These are phyloP conservation scores for Boletus vinaceobasis DNA, from an alignment of 768 basidiomycete genomes.

Conservation along the genomic window DNA sequence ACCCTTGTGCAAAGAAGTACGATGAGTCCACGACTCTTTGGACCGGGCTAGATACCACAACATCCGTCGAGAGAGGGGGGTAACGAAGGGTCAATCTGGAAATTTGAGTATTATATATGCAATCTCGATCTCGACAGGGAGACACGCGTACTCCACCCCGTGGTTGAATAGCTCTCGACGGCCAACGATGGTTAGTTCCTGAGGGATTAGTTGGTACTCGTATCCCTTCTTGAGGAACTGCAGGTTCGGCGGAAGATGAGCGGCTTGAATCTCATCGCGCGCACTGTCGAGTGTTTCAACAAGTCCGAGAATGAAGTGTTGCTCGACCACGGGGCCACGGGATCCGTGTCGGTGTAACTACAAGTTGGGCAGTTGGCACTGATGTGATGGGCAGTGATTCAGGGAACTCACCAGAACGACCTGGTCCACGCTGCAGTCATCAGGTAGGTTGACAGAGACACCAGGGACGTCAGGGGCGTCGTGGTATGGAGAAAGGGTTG, in stretches of 20 bases:
- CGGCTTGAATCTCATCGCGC: slow-evolving; percentile 22
- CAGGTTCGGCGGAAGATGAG: slow-evolving; percentile 32
- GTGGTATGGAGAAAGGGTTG: slow-evolving; percentile 37
- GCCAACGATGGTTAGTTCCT: slow-evolving; percentile 38
- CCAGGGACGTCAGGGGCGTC: slow-evolving; percentile 29
- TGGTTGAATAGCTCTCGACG: slow-evolving; percentile 39
- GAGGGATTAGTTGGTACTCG: slow-evolving; percentile 30
- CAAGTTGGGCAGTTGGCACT: slow-evolving; percentile 7
- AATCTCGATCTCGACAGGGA: background rate
- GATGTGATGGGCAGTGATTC: background rate
- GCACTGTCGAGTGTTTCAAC: slow-evolving; percentile 29
- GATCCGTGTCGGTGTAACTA: slow-evolving; percentile 42
- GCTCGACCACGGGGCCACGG: slow-evolving; percentile 36
- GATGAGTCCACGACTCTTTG: slow-evolving; percentile 38
- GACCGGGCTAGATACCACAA: slow-evolving; percentile 11
- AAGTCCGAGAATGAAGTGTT: slow-evolving; percentile 31
- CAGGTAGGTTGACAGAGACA: slow-evolving; percentile 29
- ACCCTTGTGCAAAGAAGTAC: slow-evolving; percentile 39
- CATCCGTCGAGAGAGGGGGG: slow-evolving; percentile 19
- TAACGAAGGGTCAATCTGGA: slow-evolving; percentile 23
- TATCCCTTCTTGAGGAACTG: slow-evolving; percentile 39
- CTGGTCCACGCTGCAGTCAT: slow-evolving; percentile 38
- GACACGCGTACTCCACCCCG: slow-evolving; percentile 33
- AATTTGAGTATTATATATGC: background rate
- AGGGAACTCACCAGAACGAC: slow-evolving; percentile 33